Conservation (phyloP, 495 filamentous ascomycete species). For the Neurospora intermedia region DNA sequence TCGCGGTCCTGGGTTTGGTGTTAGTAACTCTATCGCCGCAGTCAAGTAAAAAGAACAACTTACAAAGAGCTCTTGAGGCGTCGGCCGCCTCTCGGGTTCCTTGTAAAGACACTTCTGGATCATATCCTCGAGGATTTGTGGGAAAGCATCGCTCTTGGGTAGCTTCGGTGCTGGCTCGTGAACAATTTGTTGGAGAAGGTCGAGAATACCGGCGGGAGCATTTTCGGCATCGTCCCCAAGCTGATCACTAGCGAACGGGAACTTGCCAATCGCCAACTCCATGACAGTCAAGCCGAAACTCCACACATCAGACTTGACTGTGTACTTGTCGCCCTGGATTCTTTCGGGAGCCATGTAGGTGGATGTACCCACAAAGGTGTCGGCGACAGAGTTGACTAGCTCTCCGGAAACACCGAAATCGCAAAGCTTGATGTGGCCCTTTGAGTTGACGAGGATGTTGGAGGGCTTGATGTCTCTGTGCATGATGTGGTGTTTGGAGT, state of each 20-base stretch:
- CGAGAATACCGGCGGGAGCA: slow-evolving; percentile 87
- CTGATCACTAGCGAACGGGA: slow-evolving; percentile 79
- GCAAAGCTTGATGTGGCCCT: slow-evolving; percentile 90
- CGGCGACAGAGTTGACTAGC: slow-evolving; percentile 90
- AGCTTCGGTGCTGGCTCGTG: slow-evolving; percentile 88
- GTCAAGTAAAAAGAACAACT: slow-evolving; percentile 12
- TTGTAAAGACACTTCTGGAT: slow-evolving; percentile 93
- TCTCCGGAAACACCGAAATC: slow-evolving; percentile 97
- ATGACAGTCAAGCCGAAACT: slow-evolving; percentile 93
- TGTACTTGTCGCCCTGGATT: slow-evolving; percentile 93
- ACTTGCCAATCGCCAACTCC: slow-evolving; percentile 93
- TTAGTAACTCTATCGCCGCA: slow-evolving; percentile 11
- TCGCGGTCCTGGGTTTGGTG: slow-evolving; percentile 58
- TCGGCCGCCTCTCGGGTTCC: slow-evolving; percentile 74
- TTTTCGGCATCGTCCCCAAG: slow-evolving; percentile 47
- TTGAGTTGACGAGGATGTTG: slow-evolving; percentile 90
- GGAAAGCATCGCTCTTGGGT: slow-evolving; percentile 95
- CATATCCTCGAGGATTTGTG: slow-evolving; percentile 86
- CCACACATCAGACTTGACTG: slow-evolving; percentile 97
- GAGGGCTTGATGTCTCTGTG: slow-evolving; percentile 98
- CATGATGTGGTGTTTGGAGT: slow-evolving; percentile 91
- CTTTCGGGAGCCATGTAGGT: slow-evolving; percentile 99
- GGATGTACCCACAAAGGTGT: slow-evolving; percentile 95
- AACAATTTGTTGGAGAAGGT: slow-evolving; percentile 93
- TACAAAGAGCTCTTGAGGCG: slow-evolving; percentile 76